phyloP scores from a whole-genome alignment of 495 filamentous ascomycete species.

The Xylaria sp. region DNA sequence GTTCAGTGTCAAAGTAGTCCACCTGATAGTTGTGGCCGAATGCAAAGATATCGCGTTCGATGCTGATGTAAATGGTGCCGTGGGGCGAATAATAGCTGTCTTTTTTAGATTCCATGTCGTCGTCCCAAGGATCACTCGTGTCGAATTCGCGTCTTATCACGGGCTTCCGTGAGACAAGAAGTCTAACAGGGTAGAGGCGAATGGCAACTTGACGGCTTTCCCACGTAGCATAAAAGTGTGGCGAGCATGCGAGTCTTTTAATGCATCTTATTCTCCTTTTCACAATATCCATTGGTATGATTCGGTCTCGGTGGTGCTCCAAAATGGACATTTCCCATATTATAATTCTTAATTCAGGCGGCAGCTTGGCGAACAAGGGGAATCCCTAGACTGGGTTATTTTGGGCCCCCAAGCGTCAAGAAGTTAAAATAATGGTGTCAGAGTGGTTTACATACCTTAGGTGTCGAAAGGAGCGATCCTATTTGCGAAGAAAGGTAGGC shows the following conservation, averaged over 20 bases:
- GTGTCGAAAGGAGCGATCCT: too few species aligned
- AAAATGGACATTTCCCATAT: constrained; percentile 7
- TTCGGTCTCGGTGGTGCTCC: neutral
- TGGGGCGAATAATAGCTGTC: neutral
- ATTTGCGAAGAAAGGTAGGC: too few species aligned
- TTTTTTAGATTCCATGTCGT: too few species aligned
- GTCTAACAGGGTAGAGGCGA: neutral
- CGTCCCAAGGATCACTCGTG: too few species aligned
- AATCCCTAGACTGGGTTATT: neutral
- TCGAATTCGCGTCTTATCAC: neutral
- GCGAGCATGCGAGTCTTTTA: neutral
- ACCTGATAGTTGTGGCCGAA: neutral
- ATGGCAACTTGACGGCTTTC: constrained; percentile 1
- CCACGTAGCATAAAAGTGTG: neutral
- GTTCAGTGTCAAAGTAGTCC: too few species aligned
- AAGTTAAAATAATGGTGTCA: too few species aligned
- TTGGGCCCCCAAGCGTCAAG: too few species aligned
- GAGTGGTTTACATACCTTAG: too few species aligned
- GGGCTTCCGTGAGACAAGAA: neutral
- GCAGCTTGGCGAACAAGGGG: neutral
- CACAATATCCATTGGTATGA: neutral
- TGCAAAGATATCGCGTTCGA: neutral
- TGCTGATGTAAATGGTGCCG: neutral
- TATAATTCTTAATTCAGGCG: neutral
- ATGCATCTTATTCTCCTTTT: neutral